Percentiles rank a stretch among this genome's conserved stretches.
Conservation (phyloP, 768 basidiomycete species). For the Rhizopogon sp. region DNA sequence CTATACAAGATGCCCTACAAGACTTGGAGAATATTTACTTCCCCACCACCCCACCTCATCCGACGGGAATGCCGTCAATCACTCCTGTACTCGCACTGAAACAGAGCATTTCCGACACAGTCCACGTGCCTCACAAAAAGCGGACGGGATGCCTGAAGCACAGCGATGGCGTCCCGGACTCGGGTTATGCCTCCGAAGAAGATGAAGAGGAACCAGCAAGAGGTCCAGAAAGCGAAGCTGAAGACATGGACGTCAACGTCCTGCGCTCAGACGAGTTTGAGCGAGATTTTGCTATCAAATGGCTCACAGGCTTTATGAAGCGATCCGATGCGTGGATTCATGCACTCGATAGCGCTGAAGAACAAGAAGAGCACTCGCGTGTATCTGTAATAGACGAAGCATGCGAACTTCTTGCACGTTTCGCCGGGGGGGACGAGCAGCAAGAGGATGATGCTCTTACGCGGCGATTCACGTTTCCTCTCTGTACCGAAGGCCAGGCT, state of each 20-base stretch:
- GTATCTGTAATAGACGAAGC: slow-evolving; percentile 48
- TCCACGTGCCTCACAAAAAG: slow-evolving; percentile 22
- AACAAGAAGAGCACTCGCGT: slow-evolving; percentile 37
- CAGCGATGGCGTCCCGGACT: slow-evolving; percentile 53
- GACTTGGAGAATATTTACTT: slow-evolving; percentile 51
- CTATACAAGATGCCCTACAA: slow-evolving; percentile 36
- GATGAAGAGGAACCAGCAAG: slow-evolving; percentile 44
- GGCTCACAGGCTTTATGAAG: slow-evolving; percentile 68
- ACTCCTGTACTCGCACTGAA: slow-evolving; percentile 15
- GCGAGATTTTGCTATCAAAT: slow-evolving; percentile 61
- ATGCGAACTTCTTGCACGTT: slow-evolving; percentile 49
- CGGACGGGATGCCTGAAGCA: slow-evolving; percentile 23
- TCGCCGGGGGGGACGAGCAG: slow-evolving; percentile 38
- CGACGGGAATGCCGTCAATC: background rate
- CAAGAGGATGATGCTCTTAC: slow-evolving; percentile 36
- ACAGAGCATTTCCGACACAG: slow-evolving; percentile 7
- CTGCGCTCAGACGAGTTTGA: slow-evolving; percentile 64
- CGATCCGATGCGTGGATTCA: slow-evolving; percentile 51
- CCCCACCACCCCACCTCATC: slow-evolving; percentile 26
- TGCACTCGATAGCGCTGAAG: slow-evolving; percentile 10
- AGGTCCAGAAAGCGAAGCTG: slow-evolving; percentile 10
- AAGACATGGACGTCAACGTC: slow-evolving; percentile 33
- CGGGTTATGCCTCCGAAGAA: slow-evolving; percentile 74
- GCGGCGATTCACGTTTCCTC: slow-evolving; percentile 49
- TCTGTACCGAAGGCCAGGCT: slow-evolving; percentile 5